Evolutionary conservation across 2,329 filamentous ascomycete species (phyloP).

Genomic region (Exophiala xenobiotica): DNA sequence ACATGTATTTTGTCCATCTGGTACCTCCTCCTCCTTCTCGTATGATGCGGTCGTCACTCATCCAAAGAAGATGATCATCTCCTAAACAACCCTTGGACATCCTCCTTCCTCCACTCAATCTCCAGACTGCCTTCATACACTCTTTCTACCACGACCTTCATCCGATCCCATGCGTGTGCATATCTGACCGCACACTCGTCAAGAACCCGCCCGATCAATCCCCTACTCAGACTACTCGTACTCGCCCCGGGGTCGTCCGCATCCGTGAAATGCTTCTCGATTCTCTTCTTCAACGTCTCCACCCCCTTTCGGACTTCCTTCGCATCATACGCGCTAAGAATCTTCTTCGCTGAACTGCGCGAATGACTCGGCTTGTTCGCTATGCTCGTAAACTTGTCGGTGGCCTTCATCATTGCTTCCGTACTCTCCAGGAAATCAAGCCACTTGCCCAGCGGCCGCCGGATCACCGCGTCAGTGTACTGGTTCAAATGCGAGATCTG

Average conservation of each 20-base stretch:
- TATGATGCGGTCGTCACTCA: too few species aligned
- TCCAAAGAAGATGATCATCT: too few species aligned
- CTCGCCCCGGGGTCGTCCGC: slow-evolving; percentile 63
- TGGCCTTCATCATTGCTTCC: slow-evolving; percentile 60
- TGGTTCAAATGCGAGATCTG: slow-evolving; percentile 82
- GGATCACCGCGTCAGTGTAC: slow-evolving; percentile 85
- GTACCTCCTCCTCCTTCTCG: too few species aligned
- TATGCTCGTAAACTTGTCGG: slow-evolving; percentile 57
- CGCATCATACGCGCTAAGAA: slow-evolving; percentile 74
- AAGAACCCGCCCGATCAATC: slow-evolving; percentile 59
- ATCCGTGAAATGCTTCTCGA: slow-evolving; percentile 96
- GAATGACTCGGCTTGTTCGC: slow-evolving; percentile 80
- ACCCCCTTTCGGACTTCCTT: slow-evolving; percentile 89
- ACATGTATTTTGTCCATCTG: too few species aligned
- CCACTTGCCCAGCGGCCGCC: slow-evolving; percentile 77
- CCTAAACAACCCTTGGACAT: slow-evolving; percentile 44
- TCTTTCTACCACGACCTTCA: slow-evolving; percentile 43
- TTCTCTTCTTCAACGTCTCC: slow-evolving; percentile 81
- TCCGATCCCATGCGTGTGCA: slow-evolving; percentile 53
- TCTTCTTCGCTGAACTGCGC: slow-evolving; percentile 79
- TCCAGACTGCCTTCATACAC: slow-evolving; percentile 48
- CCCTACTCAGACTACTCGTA: slow-evolving; percentile 56
- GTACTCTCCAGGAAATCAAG: slow-evolving; percentile 89
- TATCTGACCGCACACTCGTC: slow-evolving; percentile 61
- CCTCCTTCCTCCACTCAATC: slow-evolving; percentile 50